Evolutionary conservation across 768 basidiomycete species (phyloP).

Genomic region (Tulasnella sp.): DNA sequence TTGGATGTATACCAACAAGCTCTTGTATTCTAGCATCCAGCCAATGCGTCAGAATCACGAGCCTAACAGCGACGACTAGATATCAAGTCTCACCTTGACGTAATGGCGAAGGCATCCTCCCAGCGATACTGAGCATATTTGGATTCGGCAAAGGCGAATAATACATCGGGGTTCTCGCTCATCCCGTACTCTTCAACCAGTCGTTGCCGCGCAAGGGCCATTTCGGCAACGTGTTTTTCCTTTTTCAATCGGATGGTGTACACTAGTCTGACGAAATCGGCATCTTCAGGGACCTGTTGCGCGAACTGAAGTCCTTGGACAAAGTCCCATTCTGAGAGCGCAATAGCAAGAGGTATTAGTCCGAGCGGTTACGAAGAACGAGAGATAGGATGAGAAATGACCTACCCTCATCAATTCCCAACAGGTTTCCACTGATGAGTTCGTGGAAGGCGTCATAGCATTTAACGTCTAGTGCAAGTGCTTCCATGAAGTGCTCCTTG

Average conservation of each 20-base stretch:
- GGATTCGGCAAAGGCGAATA: conserved; percentile 85
- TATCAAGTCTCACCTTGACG: conserved; percentile 28
- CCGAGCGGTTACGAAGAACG: neutral
- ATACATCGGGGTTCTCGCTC: conserved; percentile 85
- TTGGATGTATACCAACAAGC: conserved; percentile 74
- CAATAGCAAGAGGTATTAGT: conserved; percentile 18
- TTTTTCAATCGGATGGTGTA: conserved; percentile 89
- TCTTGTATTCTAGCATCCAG: conserved; percentile 59
- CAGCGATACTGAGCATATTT: conserved; percentile 81
- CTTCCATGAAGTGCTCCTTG: conserved; percentile 93
- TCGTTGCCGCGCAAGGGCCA: conserved; percentile 66
- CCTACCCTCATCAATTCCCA: conserved; percentile 87
- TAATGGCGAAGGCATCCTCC: conserved; percentile 90
- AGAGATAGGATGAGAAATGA: neutral
- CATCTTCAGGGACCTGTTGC: conserved; percentile 79
- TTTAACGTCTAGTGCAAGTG: conserved; percentile 87
- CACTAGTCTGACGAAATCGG: conserved; percentile 84
- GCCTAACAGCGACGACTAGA: conserved; percentile 44
- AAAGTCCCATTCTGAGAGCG: conserved; percentile 83
- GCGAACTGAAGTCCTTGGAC: conserved; percentile 74
- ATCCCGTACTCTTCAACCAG: conserved; percentile 77
- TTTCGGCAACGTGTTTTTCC: conserved; percentile 76
- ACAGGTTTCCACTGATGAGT: conserved; percentile 87
- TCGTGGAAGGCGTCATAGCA: conserved; percentile 95
- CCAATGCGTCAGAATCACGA: neutral